Percentiles rank a stretch among this genome's conserved stretches.
Conservation (phyloP, 2,329 filamentous ascomycete genomes). For the Alternaria postmessia region DNA sequence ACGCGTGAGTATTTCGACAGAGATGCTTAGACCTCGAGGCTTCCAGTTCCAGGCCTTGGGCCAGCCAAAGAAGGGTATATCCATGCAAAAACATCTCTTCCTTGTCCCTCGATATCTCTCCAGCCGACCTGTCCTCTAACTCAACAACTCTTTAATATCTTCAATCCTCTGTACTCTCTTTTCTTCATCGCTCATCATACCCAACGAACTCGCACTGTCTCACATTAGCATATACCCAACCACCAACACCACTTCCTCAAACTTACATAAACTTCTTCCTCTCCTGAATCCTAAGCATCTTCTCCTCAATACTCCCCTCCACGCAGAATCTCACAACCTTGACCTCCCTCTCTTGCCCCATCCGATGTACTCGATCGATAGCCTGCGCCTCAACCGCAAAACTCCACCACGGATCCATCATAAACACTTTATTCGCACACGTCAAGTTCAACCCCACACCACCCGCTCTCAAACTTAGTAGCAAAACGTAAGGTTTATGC, state of each 20-base stretch:
- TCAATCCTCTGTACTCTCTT: conserved; percentile 90
- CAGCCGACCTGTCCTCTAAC: conserved; percentile 47
- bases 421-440: conserved; percentile 86
- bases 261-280: conserved; percentile 94
- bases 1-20: no score
- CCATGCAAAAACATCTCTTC: not conserved
- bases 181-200: conserved; percentile 94
- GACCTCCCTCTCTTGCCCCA: conserved; percentile 90
- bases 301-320: conserved; percentile 88
- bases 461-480: conserved; percentile 86
- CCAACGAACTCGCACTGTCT: conserved; percentile 84
- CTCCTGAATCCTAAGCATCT: conserved; percentile 93
- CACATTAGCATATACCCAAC: conserved; percentile 29
- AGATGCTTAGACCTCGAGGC: not conserved
- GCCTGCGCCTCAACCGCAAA: conserved; percentile 96
- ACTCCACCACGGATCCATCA: conserved; percentile 99
- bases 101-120: not conserved
- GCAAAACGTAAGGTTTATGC: conserved; percentile 72
- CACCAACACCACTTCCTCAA: not conserved
- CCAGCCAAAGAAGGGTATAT: not conserved
- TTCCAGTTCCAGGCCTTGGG: not conserved
- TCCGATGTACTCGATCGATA: conserved; percentile 95
- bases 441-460: conserved; percentile 95
- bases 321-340: conserved; percentile 89
- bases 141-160: conserved; percentile 90